phyloP scores from a whole-genome alignment of 768 basidiomycete species.

The Hygrocybe punicea region DNA sequence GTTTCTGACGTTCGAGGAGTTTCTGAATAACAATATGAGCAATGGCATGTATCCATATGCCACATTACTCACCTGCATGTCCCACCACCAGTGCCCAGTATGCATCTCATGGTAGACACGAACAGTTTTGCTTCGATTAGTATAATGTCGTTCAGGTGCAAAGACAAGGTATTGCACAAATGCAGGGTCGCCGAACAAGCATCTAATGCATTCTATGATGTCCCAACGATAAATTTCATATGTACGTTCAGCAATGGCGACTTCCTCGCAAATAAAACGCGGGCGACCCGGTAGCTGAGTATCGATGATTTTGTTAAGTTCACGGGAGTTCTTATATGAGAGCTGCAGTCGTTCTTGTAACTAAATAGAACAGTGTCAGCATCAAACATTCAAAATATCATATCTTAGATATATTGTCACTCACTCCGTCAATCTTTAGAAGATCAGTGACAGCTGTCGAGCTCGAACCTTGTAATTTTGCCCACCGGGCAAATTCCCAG shows the following conservation, averaged over 20 bases:
- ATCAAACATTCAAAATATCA: no score
- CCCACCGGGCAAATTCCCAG: neutral
- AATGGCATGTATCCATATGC: neutral
- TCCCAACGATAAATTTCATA: conserved; percentile 21
- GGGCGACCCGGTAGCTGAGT: conserved; percentile 25
- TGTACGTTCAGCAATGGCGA: conserved; percentile 22
- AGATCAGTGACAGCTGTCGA: neutral
- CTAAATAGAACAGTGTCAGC: neutral
- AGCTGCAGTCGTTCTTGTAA: conserved; percentile 12
- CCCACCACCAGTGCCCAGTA: conserved; percentile 54
- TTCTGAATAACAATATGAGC: conserved; percentile 16
- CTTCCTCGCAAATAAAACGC: conserved; percentile 19
- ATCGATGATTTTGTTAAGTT: conserved; percentile 37
- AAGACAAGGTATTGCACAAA: conserved; percentile 17
- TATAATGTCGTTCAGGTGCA: conserved; percentile 8
- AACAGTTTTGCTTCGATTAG: conserved; percentile 12
- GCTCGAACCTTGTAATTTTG: neutral
- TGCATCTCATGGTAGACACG: conserved; percentile 42
- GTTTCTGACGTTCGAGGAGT: conserved; percentile 17
- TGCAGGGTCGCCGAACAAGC: conserved; percentile 21
- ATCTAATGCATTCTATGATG: conserved; percentile 20
- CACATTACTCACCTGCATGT: conserved; percentile 37
- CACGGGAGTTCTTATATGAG: conserved; percentile 29
- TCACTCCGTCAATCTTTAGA: neutral
- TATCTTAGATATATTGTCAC: no score